Conservation (phyloP, 23 red algal genomes). For the Agarophyton chilense region DNA sequence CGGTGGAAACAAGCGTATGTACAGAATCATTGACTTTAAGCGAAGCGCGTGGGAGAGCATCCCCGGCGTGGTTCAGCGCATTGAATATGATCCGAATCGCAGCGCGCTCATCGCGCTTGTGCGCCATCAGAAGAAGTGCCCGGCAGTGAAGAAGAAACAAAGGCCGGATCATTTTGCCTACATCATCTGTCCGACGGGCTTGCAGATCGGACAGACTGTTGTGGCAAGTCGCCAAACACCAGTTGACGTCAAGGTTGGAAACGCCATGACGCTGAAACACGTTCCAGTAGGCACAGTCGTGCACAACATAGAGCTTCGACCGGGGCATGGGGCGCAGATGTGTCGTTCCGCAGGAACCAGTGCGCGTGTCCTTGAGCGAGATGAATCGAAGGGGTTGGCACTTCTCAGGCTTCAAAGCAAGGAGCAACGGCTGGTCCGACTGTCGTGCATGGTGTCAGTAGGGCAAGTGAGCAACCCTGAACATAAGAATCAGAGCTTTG, state of each 20-base stretch:
- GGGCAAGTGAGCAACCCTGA: constrained; percentile 95
- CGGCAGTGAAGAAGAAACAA: constrained; percentile 21
- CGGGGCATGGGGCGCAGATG: constrained; percentile 80
- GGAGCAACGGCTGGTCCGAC: constrained; percentile 82
- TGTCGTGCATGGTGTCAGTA: constrained; percentile 92
- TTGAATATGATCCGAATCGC: constrained; percentile 98
- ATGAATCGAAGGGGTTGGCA: constrained; percentile 66
- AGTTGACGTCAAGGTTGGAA: constrained; percentile 90
- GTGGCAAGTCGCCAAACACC: constrained; percentile 46
- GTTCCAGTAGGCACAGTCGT: constrained; percentile 91
- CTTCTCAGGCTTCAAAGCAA: constrained; percentile 85
- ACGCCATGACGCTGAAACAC: constrained; percentile 86
- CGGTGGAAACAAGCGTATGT: constrained; percentile 89
- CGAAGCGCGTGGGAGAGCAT: constrained; percentile 73
- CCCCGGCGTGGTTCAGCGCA: constrained; percentile 77
- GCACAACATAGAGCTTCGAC: constrained; percentile 94
- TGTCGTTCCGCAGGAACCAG: constrained; percentile 93
- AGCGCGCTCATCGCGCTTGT: constrained; percentile 85
- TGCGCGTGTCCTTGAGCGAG: constrained; percentile 82
- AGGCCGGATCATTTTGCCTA: constrained; percentile 81
- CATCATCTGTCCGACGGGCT: constrained; percentile 90
- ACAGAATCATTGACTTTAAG: constrained; percentile 94
- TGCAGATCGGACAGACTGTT: constrained; percentile 81
- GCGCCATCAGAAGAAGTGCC: constrained; percentile 66
- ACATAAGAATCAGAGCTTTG: constrained; percentile 93